Evolutionary conservation across 2,329 filamentous ascomycete genomes (phyloP), one percentile per base, ranked within the genome.

Genomic region (Aspergillus sp.): DNA sequence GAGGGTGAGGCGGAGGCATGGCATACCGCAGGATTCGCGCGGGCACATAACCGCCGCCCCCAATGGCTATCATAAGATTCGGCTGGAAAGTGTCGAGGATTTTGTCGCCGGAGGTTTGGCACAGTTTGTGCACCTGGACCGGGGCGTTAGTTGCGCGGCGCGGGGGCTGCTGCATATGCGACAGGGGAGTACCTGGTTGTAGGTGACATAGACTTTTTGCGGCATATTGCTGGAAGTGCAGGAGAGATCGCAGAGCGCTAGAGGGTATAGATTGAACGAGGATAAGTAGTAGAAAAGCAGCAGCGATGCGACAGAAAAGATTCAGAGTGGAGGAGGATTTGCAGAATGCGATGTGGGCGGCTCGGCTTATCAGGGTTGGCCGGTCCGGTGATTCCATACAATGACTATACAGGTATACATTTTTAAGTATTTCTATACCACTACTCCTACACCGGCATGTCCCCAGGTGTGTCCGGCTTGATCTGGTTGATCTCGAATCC

Each of bases 51-150:
- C 91, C 91, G 52, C 91, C 91, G 45, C 91, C 91, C 51, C 91
- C 91, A 60, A 96, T 96, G 58, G 91, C 91, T 62, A 98, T 93
- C 74, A 98, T 94, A 49, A 98, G 82, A 62, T 94, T 85, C 24
- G 91, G 91, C 58, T 86, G 74, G 72, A 94, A 86, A 11, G 84
- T 77, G 57, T 79, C 69, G 51, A 98, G 78, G 60, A 96, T 93
- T 50, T 71, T 69, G 43, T 77, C 72, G 24, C 88, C 91, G 12
- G 86, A 78, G 57, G 81, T 72, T 67, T 95, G 83, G 72, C 91
- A 98, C 58, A 96, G 77, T 67, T 94, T 93, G 77, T 98, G 91
- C 55, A 98, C 82, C 88, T 96, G 10, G 8, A 17, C 10, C 8
- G 14, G 22, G 11, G n/a, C 24, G 8, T 5, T 26, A 26, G 12